These are phyloP conservation scores for Flaveria brownii DNA, from an alignment of 129 eudicot genomes.

Conservation along the genomic window DNA sequence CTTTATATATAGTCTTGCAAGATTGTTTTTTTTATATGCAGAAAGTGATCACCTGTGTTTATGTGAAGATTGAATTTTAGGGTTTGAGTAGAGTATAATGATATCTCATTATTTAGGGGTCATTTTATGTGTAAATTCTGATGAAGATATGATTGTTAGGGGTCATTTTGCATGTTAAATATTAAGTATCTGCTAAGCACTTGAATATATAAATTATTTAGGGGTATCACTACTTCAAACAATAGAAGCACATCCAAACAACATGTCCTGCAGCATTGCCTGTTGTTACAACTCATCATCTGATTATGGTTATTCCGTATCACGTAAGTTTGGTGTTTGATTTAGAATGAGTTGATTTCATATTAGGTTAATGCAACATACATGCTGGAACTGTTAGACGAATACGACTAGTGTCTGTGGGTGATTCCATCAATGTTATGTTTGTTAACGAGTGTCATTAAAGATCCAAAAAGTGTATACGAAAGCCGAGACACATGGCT, in stretches of 20 bases:
- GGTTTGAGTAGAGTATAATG: background rate
- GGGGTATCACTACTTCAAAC: background rate
- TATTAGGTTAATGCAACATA: conserved; percentile 70
- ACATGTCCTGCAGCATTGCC: no score
- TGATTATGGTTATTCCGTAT: no score
- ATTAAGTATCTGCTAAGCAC: no score
- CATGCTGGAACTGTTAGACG: conserved; percentile 79
- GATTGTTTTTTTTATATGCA: background rate
- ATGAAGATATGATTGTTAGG: no score
- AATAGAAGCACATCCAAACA: background rate
- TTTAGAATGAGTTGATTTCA: conserved; percentile 5
- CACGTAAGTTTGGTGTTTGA: background rate
- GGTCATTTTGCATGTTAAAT: no score
- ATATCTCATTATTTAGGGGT: no score
- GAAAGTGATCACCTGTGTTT: background rate
- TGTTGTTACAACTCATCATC: no score
- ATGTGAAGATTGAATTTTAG: background rate
- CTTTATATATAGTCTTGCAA: background rate
- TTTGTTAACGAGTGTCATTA: conserved; percentile 72
- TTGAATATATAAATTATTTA: no score
- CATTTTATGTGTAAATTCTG: no score
- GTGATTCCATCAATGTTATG: conserved; percentile 94
- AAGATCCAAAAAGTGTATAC: conserved; percentile 78
- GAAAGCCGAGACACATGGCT: conserved; percentile 55
- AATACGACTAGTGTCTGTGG: conserved; percentile 79